Evolutionary conservation across 192 early-diverging fungal genomes (phyloP).

Genomic region (Rhizoclosmatium sp.): DNA sequence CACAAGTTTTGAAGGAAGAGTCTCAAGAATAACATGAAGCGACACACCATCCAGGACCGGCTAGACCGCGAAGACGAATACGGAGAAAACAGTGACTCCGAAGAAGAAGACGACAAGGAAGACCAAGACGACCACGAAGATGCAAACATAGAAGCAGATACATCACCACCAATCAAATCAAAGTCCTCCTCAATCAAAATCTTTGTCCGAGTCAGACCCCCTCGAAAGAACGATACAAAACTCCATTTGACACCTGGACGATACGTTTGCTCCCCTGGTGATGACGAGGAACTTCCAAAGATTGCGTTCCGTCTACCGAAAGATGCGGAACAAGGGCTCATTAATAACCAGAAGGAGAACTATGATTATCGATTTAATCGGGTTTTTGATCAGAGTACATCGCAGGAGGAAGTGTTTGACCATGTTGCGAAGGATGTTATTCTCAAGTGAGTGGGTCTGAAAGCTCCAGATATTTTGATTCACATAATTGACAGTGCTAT

Average conservation of each 20-base stretch:
- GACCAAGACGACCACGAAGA: background rate
- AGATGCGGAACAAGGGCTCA: conserved; percentile 56
- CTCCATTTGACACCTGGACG: conserved; percentile 41
- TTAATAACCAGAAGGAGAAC: conserved; percentile 65
- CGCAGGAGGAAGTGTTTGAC: conserved; percentile 72
- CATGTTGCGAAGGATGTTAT: conserved; percentile 67
- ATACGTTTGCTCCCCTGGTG: conserved; percentile 30
- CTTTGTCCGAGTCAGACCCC: conserved; percentile 61
- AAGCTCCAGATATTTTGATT: background rate
- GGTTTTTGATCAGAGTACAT: conserved; percentile 60
- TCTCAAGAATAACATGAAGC: background rate
- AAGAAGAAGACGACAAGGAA: conserved; percentile 3
- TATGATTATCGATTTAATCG: conserved; percentile 64
- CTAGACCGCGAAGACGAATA: conserved; percentile 14
- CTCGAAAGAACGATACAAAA: conserved; percentile 40
- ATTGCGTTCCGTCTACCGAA: conserved; percentile 63
- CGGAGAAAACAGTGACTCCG: background rate
- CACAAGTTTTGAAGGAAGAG: no score
- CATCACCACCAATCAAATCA: background rate
- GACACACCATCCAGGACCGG: background rate
- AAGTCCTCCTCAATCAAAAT: conserved; percentile 53
- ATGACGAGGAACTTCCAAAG: background rate
- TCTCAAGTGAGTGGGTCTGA: conserved; percentile 47
- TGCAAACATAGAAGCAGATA: background rate
- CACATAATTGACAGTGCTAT: conserved; percentile 45